A percentile compares a stretch with the other conserved stretches of the same genome.
Conservation (phyloP, 73 alveolate genomes). For the Paramecium tetraurelia region DNA sequence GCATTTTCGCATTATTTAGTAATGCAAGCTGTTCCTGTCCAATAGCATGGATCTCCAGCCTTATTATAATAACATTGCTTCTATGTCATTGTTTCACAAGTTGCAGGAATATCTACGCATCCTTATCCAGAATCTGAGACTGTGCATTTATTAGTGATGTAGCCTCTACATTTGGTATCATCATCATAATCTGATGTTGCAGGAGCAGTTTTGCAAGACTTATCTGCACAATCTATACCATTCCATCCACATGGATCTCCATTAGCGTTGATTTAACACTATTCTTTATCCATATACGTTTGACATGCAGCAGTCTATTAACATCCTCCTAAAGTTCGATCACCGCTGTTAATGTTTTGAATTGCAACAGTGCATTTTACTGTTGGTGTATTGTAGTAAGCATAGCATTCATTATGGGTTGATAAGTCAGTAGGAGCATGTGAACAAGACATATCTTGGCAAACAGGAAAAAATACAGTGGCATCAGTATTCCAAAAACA, state of each 20-base stretch:
- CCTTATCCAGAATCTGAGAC: not conserved
- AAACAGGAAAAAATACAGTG: too few relatives aligned
- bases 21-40: not conserved
- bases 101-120: not conserved
- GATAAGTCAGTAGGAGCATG: not conserved
- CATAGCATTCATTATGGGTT: not conserved
- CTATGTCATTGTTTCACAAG: not conserved
- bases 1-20: constrained; percentile 32
- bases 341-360: too few relatives aligned
- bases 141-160: not conserved
- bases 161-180: not conserved
- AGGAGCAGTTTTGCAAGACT: not conserved
- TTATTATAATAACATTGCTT: not conserved
- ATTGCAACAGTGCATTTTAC: not conserved
- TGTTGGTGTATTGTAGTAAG: not conserved
- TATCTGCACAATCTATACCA: not conserved
- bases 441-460: not conserved
- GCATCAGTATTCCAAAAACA: not conserved
- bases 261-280: not conserved
- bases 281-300: not conserved
- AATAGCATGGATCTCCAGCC: not conserved
- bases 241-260: not conserved
- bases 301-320: not conserved
- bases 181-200: not conserved
- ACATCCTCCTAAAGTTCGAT: not conserved